Evolutionary conservation across 176 grass and related monocot genomes (phyloP).

Genomic region (Bromus sterilis): DNA sequence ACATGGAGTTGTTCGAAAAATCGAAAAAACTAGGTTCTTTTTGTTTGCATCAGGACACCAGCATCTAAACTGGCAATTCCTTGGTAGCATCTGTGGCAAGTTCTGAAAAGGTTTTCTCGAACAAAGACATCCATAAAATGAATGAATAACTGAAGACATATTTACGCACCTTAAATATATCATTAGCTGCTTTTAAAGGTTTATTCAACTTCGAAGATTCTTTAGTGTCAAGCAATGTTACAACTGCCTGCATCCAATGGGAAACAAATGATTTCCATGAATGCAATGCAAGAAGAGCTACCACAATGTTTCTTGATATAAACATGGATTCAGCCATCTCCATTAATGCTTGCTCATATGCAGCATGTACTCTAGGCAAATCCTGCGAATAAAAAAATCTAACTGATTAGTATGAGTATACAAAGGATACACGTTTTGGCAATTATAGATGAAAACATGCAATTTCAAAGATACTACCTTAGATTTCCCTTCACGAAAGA

Average conservation of each 20-base stretch:
- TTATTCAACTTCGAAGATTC: constrained; percentile 54
- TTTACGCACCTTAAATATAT: constrained; percentile 74
- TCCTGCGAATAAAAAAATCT: constrained; percentile 46
- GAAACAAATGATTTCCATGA: constrained; percentile 91
- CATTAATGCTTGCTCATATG: constrained; percentile 70
- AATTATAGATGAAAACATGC: background rate
- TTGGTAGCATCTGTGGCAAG: background rate
- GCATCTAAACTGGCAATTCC: background rate
- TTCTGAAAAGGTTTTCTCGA: background rate
- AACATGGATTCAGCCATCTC: constrained; percentile 82
- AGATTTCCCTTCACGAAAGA: constrained; percentile 33
- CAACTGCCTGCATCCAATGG: constrained; percentile 57
- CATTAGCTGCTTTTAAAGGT: constrained; percentile 49
- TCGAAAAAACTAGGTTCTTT: background rate
- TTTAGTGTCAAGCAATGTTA: constrained; percentile 49
- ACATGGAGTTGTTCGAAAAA: background rate
- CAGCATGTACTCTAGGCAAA: constrained; percentile 61
- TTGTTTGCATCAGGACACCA: background rate
- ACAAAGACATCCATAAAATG: constrained; percentile 6
- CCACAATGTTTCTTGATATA: constrained; percentile 69
- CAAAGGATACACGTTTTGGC: background rate
- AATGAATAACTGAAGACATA: background rate
- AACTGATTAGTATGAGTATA: constrained; percentile 15
- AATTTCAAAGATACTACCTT: constrained; percentile 42
- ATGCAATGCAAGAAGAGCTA: constrained; percentile 82